Conservation (phyloP, 1,284 basidiomycete genomes). For the Peniophora sp. region DNA sequence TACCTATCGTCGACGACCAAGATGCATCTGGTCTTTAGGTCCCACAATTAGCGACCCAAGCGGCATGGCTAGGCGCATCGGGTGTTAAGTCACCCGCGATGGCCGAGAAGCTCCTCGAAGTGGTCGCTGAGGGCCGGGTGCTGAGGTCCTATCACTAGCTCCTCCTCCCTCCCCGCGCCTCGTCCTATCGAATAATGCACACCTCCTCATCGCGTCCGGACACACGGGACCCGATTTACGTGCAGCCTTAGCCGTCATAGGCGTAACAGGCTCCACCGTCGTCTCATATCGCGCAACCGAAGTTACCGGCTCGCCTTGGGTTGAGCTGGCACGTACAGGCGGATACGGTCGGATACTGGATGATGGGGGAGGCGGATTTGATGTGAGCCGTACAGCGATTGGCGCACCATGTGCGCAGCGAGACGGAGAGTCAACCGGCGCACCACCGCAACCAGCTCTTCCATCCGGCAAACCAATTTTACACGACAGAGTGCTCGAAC, state of each 20-base stretch:
- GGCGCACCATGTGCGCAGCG: constrained; percentile 53
- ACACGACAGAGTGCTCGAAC: constrained; percentile 32
- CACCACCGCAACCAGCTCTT: constrained; percentile 15
- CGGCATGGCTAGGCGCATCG: constrained; percentile 73
- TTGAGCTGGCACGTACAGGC: constrained; percentile 61
- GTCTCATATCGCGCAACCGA: constrained; percentile 45
- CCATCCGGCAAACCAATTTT: constrained; percentile 16
- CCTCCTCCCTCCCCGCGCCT: constrained; percentile 34
- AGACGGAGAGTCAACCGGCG: constrained; percentile 37
- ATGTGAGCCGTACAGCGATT: constrained; percentile 65
- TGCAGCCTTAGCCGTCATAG: constrained; percentile 58
- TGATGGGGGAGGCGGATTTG: constrained; percentile 73
- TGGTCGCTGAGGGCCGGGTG: constrained; percentile 42
- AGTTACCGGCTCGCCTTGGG: constrained; percentile 24
- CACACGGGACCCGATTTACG: constrained; percentile 46
- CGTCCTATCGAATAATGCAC: constrained; percentile 65
- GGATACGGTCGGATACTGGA: constrained; percentile 82
- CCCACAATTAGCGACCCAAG: constrained; percentile 38
- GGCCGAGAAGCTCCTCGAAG: constrained; percentile 40
- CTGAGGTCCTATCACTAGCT: constrained; percentile 48
- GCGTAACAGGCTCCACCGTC: constrained; percentile 65
- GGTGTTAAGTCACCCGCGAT: constrained; percentile 66
- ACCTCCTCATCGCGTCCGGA: constrained; percentile 68
- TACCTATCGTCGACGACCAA: background rate
- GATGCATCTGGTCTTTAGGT: constrained; percentile 2